Conservation (phyloP, 2,329 filamentous ascomycete genomes). For the Phaeosphaeria sp. region DNA sequence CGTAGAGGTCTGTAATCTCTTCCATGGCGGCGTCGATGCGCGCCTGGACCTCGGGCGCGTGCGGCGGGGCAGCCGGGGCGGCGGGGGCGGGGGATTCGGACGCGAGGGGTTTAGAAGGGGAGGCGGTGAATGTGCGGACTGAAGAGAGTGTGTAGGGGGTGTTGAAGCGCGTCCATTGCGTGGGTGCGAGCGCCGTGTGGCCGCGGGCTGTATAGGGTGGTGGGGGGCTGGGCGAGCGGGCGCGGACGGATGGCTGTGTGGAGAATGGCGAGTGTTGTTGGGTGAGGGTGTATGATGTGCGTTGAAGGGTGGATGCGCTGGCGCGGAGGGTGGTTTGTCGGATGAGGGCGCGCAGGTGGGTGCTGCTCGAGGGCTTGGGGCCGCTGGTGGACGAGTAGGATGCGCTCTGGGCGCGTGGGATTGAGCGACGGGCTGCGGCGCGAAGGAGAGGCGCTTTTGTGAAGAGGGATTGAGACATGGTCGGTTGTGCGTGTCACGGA, state of each 20-base stretch:
- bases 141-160: conserved; percentile 38
- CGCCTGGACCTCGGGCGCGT: conserved; percentile 21
- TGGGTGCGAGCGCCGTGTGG: conserved; percentile 30
- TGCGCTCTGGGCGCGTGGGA: conserved; percentile 7
- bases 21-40: conserved; percentile 41
- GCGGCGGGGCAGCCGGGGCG: not conserved
- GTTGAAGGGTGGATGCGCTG: conserved; percentile 28
- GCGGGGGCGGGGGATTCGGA: conserved; percentile 3
- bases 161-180: conserved; percentile 42
- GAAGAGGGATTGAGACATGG: conserved; percentile 24
- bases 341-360: conserved; percentile 36
- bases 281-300: conserved; percentile 17
- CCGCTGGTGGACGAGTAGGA: conserved; percentile 21
- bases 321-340: conserved; percentile 36
- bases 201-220: conserved; percentile 34
- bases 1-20: conserved; percentile 46
- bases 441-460: conserved; percentile 18
- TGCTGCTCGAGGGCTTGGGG: conserved; percentile 28
- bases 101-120: conserved; percentile 11
- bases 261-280: conserved; percentile 22
- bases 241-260: conserved; percentile 9
- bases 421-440: conserved; percentile 11
- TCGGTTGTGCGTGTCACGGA: conserved; percentile 5
- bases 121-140: conserved; percentile 38
- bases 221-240: conserved; percentile 32